Evolutionary conservation across 2,329 filamentous ascomycete genomes (phyloP).

Genomic region (Septoria linicola): DNA sequence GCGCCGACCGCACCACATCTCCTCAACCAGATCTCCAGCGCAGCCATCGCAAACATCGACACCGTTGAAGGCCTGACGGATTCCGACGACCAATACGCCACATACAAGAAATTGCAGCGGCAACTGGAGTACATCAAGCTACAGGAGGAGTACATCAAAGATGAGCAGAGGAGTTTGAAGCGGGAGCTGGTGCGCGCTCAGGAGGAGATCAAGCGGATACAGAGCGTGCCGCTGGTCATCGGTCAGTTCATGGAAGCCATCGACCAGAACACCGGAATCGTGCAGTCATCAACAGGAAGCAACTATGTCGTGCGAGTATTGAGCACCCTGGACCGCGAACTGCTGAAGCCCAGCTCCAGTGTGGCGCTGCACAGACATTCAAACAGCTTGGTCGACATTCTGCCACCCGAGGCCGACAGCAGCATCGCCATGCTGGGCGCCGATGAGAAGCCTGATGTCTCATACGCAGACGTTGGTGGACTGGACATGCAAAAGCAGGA

Average conservation of each 20-base stretch:
- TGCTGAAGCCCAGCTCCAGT: conserved; percentile 95
- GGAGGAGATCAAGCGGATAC: conserved; percentile 99
- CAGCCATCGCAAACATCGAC: conserved; percentile 84
- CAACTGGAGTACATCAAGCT: conserved; percentile 96
- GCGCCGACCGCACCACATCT: conserved; percentile 76
- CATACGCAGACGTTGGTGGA: conserved; percentile 95
- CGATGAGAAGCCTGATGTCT: conserved; percentile 97
- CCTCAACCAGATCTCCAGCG: conserved; percentile 67
- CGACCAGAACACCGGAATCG: conserved; percentile 98
- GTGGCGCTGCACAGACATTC: conserved; percentile 97
- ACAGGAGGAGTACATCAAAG: conserved; percentile 99
- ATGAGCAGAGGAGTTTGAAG: conserved; percentile 98
- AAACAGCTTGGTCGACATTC: conserved; percentile 95
- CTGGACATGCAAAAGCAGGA: conserved; percentile 99
- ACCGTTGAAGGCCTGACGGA: conserved; percentile 82
- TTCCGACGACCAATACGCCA: conserved; percentile 88
- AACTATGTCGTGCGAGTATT: conserved; percentile 99
- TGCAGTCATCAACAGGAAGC: conserved; percentile 95
- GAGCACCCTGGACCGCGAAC: conserved; percentile 95
- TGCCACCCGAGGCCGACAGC: conserved; percentile 97
- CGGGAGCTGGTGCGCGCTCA: conserved; percentile 94
- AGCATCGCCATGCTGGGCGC: conserved; percentile 97
- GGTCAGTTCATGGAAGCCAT: conserved; percentile 99
- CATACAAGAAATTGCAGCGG: conserved; percentile 92
- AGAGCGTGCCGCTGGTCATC: conserved; percentile 96